These are phyloP conservation scores for Biscogniauxia marginata DNA, from an alignment of 2,329 filamentous ascomycete species.

Conservation along the genomic window DNA sequence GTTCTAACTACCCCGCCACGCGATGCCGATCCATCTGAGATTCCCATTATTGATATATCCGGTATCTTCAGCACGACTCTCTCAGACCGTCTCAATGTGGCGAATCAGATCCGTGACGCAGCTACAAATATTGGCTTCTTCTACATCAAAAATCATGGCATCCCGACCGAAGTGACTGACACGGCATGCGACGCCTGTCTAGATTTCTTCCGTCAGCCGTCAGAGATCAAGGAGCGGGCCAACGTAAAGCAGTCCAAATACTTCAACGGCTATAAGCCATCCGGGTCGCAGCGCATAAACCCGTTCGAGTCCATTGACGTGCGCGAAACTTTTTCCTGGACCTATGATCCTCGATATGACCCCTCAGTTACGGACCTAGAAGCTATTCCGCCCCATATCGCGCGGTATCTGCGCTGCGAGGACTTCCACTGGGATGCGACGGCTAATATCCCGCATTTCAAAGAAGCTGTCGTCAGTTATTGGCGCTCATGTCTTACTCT, in stretches of 20 bases:
- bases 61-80: constrained; percentile 36
- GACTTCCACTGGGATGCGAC: constrained; percentile 28
- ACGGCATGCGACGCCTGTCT: constrained; percentile 23
- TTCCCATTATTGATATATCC: constrained; percentile 45
- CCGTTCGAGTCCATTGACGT: constrained; percentile 28
- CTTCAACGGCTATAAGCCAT: constrained; percentile 40
- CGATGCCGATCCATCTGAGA: constrained; percentile 27
- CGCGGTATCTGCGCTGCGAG: constrained; percentile 18
- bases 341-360: constrained; percentile 32
- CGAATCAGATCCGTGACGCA: constrained; percentile 40
- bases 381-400: constrained; percentile 18
- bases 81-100: constrained; percentile 37
- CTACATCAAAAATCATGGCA: constrained; percentile 37
- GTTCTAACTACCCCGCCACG: constrained; percentile 23
- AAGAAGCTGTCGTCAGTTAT: constrained; percentile 35
- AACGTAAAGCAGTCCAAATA: constrained; percentile 37
- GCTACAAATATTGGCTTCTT: constrained; percentile 44
- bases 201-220: constrained; percentile 26
- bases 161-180: constrained; percentile 30
- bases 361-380: constrained; percentile 30
- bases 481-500: constrained; percentile 36
- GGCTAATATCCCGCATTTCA: constrained; percentile 34
- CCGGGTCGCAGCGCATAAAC: constrained; percentile 27
- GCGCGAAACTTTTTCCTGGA: constrained; percentile 37
- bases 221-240: constrained; percentile 23